Evolutionary conservation across 257 asterid genomes (phyloP).

Genomic region (Prunella vulgaris): DNA sequence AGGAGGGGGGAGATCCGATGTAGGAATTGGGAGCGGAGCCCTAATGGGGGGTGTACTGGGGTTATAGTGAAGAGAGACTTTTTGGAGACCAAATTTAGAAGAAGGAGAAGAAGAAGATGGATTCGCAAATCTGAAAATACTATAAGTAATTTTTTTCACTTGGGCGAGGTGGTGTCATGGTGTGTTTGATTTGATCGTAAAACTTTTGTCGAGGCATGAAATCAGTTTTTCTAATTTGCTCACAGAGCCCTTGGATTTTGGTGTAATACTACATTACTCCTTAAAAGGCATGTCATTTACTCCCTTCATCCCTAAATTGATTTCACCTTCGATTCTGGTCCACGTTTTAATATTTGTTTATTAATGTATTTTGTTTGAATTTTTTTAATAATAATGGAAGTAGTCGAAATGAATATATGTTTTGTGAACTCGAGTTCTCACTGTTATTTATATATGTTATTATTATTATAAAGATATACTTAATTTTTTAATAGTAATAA

Average conservation of each 20-base stretch:
- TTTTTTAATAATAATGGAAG: too few relatives aligned
- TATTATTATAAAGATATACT: too few relatives aligned
- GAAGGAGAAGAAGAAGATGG: conserved; percentile 29
- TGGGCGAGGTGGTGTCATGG: background rate
- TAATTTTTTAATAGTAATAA: too few relatives aligned
- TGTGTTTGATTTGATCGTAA: background rate
- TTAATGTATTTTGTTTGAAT: background rate
- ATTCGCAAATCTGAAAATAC: background rate
- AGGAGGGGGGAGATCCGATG: conserved; percentile 26
- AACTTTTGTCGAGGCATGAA: background rate
- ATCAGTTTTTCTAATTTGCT: background rate
- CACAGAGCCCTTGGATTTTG: background rate
- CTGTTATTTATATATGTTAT: too few relatives aligned
- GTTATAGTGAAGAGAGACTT: conserved; percentile 29
- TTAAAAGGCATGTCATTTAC: background rate
- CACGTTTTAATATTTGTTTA: too few relatives aligned
- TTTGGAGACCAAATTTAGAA: conserved; percentile 24
- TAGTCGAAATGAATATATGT: too few relatives aligned
- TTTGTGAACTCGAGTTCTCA: too few relatives aligned
- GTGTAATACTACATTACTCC: background rate
- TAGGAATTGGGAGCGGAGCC: conserved; percentile 22
- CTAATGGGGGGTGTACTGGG: conserved; percentile 1
- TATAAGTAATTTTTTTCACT: background rate
- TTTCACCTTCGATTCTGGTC: too few relatives aligned
- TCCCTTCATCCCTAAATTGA: too few relatives aligned